Conservation (phyloP, 495 filamentous ascomycete genomes). For the Aspergillus homomorphus region DNA sequence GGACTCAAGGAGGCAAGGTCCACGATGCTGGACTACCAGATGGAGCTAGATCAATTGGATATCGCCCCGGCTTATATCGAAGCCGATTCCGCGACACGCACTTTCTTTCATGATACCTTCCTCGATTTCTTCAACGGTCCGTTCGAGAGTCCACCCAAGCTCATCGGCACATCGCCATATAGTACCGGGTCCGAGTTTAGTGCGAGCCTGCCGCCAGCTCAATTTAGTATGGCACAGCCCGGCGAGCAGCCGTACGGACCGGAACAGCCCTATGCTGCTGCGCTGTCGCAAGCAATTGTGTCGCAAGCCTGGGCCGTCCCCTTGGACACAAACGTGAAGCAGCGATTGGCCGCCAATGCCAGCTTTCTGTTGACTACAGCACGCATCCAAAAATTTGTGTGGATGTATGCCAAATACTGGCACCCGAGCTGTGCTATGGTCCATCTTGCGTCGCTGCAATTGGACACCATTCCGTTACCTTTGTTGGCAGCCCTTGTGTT, state of each 20-base stretch:
- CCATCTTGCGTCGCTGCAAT: conserved; percentile 39
- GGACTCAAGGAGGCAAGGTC: conserved; percentile 23
- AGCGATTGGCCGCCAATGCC: conserved; percentile 38
- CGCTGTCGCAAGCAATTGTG: conserved; percentile 38
- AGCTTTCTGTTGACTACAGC: conserved; percentile 41
- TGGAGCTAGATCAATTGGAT: conserved; percentile 16
- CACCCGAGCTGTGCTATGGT: conserved; percentile 44
- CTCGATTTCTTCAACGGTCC: conserved; percentile 44
- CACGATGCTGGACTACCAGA: conserved; percentile 19
- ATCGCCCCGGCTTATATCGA: conserved; percentile 25
- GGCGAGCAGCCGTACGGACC: conserved; percentile 28
- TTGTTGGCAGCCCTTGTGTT: conserved; percentile 40
- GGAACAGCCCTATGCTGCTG: conserved; percentile 36
- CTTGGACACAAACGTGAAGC: conserved; percentile 36
- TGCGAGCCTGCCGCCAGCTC: conserved; percentile 12
- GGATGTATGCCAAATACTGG: conserved; percentile 47
- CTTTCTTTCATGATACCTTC: conserved; percentile 41
- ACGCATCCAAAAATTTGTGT: conserved; percentile 40
- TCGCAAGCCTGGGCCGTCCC: conserved; percentile 37
- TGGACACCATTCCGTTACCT: conserved; percentile 33
- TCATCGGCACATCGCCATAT: conserved; percentile 22
- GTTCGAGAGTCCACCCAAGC: conserved; percentile 33
- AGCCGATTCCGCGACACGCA: conserved; percentile 25
- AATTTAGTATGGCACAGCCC: conserved; percentile 19
- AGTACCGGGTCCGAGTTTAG: conserved; percentile 20